These are phyloP conservation scores for Psilocybe azurescens DNA, from an alignment of 768 basidiomycete genomes.

Conservation along the genomic window DNA sequence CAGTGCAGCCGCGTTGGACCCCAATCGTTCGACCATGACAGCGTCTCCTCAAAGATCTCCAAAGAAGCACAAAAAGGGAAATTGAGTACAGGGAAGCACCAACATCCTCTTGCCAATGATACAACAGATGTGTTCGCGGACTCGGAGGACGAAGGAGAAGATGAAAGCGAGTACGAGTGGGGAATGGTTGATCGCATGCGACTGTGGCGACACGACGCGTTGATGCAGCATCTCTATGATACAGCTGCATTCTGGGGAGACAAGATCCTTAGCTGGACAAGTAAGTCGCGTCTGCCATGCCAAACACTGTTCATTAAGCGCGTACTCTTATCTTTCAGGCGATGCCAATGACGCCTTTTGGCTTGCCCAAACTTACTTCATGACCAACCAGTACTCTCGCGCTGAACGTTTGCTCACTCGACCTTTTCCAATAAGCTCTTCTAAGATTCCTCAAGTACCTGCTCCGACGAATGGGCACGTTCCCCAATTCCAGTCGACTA, in stretches of 20 bases:
- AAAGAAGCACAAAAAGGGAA: constrained; percentile 59
- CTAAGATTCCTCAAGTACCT: constrained; percentile 40
- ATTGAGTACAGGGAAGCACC: constrained; percentile 45
- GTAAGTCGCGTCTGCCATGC: constrained; percentile 53
- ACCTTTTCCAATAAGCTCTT: constrained; percentile 70
- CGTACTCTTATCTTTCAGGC: constrained; percentile 39
- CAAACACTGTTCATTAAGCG: constrained; percentile 11
- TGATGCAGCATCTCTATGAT: constrained; percentile 98
- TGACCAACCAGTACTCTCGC: constrained; percentile 93
- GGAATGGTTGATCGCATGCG: constrained; percentile 94
- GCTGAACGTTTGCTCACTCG: constrained; percentile 90
- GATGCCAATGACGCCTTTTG: constrained; percentile 99
- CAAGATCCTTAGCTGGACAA: constrained; percentile 95
- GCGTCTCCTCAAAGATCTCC: constrained; percentile 74
- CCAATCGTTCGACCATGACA: constrained; percentile 78
- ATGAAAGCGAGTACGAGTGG: constrained; percentile 72
- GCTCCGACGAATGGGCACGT: constrained; percentile 48
- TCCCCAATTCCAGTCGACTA: constrained; percentile 28
- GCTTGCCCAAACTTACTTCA: constrained; percentile 97
- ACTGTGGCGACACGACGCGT: constrained; percentile 95
- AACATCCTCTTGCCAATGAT: constrained; percentile 81
- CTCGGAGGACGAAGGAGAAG: constrained; percentile 62
- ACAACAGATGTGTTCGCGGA: constrained; percentile 80
- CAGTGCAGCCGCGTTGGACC: constrained; percentile 70
- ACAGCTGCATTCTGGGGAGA: constrained; percentile 99